Base-by-base conservation (phyloP, 257 asterid genomes). In the Salvia rosmarinus region DNA sequence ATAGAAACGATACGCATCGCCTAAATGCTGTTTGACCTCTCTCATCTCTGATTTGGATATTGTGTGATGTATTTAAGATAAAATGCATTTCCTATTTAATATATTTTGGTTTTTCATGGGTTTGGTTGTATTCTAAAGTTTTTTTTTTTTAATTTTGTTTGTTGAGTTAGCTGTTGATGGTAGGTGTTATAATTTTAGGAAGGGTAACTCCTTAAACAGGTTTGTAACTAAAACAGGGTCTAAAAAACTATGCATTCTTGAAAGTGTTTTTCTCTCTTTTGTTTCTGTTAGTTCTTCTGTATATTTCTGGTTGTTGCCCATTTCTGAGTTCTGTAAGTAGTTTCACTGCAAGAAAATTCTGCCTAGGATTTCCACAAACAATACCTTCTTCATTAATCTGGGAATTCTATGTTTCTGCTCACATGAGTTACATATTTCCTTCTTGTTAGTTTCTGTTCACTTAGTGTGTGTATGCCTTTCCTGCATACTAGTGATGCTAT, bases 181-280 rank as follows among this genome's bases (percentile, higher is more conserved):
- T 75, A 75, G 80, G 72, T 43, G 78, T 82, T 82, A 88, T 86
- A 80, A 86, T 85, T 67, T 77, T 89, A 85, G 94, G 89, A 72
- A 86, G 85, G 75, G 67, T 60, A 82, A 56, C 69, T 77, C 81
- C 75, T 76, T 50, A 75, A 86, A 83, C 93, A 81, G 86, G 92
- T 85, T 89, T 89, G 96, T 91, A 86, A 89, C 95, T 86, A 89
- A 80, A 87, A 82, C 88, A 79, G 80, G 30, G 84, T 84, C 83
- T 79, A 57, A 39, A 64, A 39, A 66, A 79, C 83, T 82, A 70
- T 82, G 89, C 65, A 82, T 82, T 85, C 85, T 82, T 82, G 75
- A 54, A 62, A 56, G 61, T 68, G 11, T 37, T 76, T 64, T 54
- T 5, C 56, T 44, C 30, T 40, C 20, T 46, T 49, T 67, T 52